Evolutionary conservation across 768 basidiomycete genomes (phyloP), one percentile per base, ranked within the genome.

Genomic region (Lactarius sanguifluus): DNA sequence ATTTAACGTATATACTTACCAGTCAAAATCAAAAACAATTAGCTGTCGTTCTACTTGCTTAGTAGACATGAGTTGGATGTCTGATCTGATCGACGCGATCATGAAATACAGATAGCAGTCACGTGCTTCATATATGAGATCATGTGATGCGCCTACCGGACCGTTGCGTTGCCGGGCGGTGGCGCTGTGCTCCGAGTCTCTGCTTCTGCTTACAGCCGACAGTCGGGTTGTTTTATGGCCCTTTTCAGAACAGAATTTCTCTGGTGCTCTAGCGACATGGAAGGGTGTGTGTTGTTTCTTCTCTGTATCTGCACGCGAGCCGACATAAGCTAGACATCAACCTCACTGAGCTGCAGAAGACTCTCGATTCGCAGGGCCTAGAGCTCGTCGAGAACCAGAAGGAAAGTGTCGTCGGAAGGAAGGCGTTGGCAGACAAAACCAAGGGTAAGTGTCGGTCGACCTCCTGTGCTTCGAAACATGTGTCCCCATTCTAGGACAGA

Each of bases 361-460:
- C 88, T 5, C 85, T 99, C 58, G 96, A 98, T 77, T 81, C 84
- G 7, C 96, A 98, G 68, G 96, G 95, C 5, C 83, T 98, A 40
- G 96, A 98, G 77, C 83, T 99, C 16, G 96, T 99, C 25, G 95
- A 98, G 82, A 96, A 96, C 78, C 96, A 98, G 82, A 99, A 98
- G 80, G 96, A 98, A 80, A 94, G 91, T 70, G 83, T 98, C 55
- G 82, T 99, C 3, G 95, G 95, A 12, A 85, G 97, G 52, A 99
- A 98, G 77, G 90, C 88, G 62, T 82, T 99, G 25, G 93, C 96
- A 1, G 97, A 98, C 79, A 90, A 91, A 76, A 99, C 97, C 0
- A 92, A 96, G 81, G 96, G 96, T 92, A n/a, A 4, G 28, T 10
- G 23, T n/a, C 30, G n/a, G 20, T n/a, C 76, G 16, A 30, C 30